Base-by-base conservation (phyloP, 2,329 filamentous ascomycete species). In the Venturia nashicola region DNA sequence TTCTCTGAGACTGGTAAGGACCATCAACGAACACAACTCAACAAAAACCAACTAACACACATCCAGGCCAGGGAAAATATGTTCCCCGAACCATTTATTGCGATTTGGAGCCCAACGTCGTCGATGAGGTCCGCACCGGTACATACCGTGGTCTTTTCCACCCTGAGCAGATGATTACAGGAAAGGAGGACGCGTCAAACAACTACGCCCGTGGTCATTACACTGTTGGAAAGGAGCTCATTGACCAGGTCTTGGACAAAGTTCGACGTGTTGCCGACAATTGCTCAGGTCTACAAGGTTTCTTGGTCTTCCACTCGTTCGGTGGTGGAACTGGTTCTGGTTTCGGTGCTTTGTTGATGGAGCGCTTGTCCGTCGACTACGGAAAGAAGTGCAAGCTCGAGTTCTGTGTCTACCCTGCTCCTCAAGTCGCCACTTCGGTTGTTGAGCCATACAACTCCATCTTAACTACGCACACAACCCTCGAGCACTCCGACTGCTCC, bases 351-450 rank as follows among this genome's bases (percentile, higher is more conserved):
- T 87, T 99, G 70, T 84, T 99, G 72, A 96, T 99, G 91, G 94
- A 99, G 84, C 93, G 94, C 76, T 87, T 99, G 67, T 97, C 94
- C 43, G 90, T 97, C 74, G 94, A 99, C 81, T 99, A 97, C 76
- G 93, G 94, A 83, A 99, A 99, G 88, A 99, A 99, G 88, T 95
- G 90, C 86, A 99, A 99, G 88, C 86, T 99, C 68, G 94, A 99
- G 81, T 99, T 99, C 85, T 96, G 91, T 74, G 92, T 99, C 75
- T 99, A 99, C 83, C 94, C 94, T 74, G 92, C 94, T 71, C 94
- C 94, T 66, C 92, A 96, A 82, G 94, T 94, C 70, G 91, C 93
- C 71, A 97, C 93, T 73, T 95, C 94, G 55, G 93, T 99, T 67
- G 94, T 99, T 69, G 94, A 99, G 86, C 94, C 94, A 66, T 99